Evolutionary conservation across 495 filamentous ascomycete species (phyloP), one percentile per base, ranked within the genome.

Genomic region (Neurospora sp.): DNA sequence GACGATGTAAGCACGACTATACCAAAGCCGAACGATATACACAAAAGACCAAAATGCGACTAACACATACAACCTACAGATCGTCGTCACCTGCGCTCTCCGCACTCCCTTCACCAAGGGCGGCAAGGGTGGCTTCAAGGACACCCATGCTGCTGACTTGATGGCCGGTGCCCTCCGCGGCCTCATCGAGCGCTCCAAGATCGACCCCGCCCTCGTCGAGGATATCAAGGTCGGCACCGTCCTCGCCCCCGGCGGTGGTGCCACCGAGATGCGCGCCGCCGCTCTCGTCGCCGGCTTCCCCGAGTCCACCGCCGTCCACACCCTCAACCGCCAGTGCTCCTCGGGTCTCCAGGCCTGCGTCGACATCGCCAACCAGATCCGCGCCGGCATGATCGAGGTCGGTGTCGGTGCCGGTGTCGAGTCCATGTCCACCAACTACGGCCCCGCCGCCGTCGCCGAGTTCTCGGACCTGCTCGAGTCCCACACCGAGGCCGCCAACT

Each of bases 361-460:
- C 48, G 95, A 98, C 78, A 92, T 98, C 79, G 96, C 94, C 73
- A 96, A 98, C 83, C 92, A 91, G 72, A 94, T 99, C 79, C 85
- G 86, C 75, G 79, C 89, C 5, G 96, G 93, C 70, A 96, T 97
- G 93, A 98, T 99, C 78, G 95, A 98, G 69, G 83, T 98, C 73
- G 96, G 96, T 76, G 90, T 98, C 76, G 96, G 94, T 72, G 94
- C 94, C 5, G 96, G 96, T 79, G 94, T 97, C n/a, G 96, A 99
- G 90, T 94, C 91, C 85, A 99, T 99, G 96, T 92, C 89, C 80
- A 86, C 86, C 72, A 92, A 98, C 79, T 98, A 98, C 80, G 94
- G 94, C 28, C 96, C 95, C 43, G 88, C 87, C 37, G 95, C 95
- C 69, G 94, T 99, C 19, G 90, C 91, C 74, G 96, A 99, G 81